phyloP scores from a whole-genome alignment of 306 rosid genomes.

The Rosa rugosa region DNA sequence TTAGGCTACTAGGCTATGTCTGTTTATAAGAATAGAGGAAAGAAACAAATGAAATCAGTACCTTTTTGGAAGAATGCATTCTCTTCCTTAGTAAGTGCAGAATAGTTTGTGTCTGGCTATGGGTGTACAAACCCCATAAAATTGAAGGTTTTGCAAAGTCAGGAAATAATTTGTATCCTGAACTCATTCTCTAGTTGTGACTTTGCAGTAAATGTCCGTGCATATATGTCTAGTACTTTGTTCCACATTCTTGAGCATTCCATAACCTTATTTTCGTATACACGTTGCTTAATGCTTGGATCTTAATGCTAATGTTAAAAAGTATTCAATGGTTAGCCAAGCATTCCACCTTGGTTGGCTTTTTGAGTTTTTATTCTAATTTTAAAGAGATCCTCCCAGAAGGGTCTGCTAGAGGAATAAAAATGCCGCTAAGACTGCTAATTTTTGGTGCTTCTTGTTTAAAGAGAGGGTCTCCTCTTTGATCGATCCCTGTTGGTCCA shows the following conservation, averaged over 20 bases:
- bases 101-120: neutral
- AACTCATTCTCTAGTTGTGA: neutral
- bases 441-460: slow-evolving; percentile 24
- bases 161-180: neutral
- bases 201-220: neutral
- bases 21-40: neutral
- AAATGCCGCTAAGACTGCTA: slow-evolving; percentile 25
- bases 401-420: slow-evolving; percentile 24
- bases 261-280: neutral
- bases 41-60: neutral
- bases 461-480: slow-evolving; percentile 26
- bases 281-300: slow-evolving; percentile 23
- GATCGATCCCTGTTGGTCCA: slow-evolving; percentile 28
- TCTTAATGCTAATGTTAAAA: slow-evolving; percentile 15
- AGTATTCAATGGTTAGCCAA: slow-evolving; percentile 14
- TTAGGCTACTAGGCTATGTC: neutral
- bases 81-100: neutral
- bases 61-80: neutral
- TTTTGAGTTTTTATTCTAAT: slow-evolving; percentile 6
- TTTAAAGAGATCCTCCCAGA: slow-evolving; percentile 16
- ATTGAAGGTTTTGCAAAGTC: neutral
- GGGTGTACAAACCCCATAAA: neutral
- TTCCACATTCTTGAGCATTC: neutral
- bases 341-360: slow-evolving; percentile 32
- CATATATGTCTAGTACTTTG: neutral